phyloP scores from a whole-genome alignment of 1,284 basidiomycete genomes.

The Cutaneotrichosporon arboriforme region DNA sequence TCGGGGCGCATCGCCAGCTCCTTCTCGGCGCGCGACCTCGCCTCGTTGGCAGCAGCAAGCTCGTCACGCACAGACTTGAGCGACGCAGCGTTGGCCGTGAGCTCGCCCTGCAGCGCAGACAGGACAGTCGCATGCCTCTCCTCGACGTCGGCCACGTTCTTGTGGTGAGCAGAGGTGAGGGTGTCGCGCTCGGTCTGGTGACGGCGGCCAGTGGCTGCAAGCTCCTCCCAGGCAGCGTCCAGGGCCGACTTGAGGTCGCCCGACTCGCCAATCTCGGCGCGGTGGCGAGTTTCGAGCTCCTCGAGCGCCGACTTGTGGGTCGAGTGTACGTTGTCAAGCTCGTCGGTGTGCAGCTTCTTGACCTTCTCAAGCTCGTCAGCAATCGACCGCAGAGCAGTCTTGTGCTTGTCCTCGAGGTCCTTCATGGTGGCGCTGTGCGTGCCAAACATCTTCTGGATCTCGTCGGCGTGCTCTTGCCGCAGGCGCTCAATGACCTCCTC shows the following conservation, averaged over 20 bases:
- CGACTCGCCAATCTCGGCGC: constrained; percentile 7
- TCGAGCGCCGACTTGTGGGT: constrained; percentile 16
- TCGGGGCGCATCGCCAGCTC: constrained; percentile 13
- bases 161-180: constrained; percentile 22
- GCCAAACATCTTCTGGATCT: constrained; percentile 17
- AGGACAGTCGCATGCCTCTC: constrained; percentile 19
- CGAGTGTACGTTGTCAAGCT: constrained; percentile 21
- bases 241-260: constrained; percentile 15
- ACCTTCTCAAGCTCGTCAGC: constrained; percentile 12
- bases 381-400: constrained; percentile 3
- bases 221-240: constrained; percentile 21
- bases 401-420: constrained; percentile 19
- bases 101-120: constrained; percentile 14
- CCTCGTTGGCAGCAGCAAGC: constrained; percentile 13
- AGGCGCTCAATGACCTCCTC: constrained; percentile 19
- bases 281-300: constrained; percentile 17
- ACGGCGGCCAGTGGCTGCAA: constrained; percentile 9
- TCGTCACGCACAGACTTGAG: constrained; percentile 12
- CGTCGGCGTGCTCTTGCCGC: constrained; percentile 30
- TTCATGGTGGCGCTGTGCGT: constrained; percentile 13
- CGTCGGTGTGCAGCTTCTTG: constrained; percentile 8
- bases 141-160: constrained; percentile 19
- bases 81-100: constrained; percentile 7
- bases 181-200: constrained; percentile 22
- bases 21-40: constrained; percentile 16